A percentile compares a stretch with the other conserved stretches of the same genome.
Evolutionary conservation across 495 filamentous ascomycete genomes (phyloP).

Genomic region (Friedmanniomyces endolithicus): DNA sequence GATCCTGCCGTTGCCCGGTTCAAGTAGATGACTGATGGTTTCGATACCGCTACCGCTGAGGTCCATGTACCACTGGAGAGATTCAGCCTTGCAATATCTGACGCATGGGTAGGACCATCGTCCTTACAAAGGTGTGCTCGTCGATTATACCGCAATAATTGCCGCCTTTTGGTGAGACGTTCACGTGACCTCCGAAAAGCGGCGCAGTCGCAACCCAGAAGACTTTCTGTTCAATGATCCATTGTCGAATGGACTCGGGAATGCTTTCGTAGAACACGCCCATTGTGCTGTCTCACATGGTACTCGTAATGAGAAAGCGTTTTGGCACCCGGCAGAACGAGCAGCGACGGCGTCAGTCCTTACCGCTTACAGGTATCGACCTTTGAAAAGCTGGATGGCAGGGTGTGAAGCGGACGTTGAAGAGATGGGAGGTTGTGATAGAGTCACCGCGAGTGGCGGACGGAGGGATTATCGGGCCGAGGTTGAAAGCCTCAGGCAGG

Average conservation of each 20-base stretch:
- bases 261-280: slow-evolving; percentile 28
- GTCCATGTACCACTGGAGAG: slow-evolving; percentile 29
- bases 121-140: slow-evolving; percentile 20
- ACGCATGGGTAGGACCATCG: no score
- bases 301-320: no score
- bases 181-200: slow-evolving; percentile 26
- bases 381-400: no score
- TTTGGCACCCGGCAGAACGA: no score
- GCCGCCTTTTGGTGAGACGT: slow-evolving; percentile 29
- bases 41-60: slow-evolving; percentile 26
- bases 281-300: slow-evolving; percentile 15
- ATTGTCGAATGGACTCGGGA: slow-evolving; percentile 18
- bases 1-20: slow-evolving; percentile 26
- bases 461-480: no score
- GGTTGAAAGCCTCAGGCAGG: no score
- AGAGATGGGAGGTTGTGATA: no score
- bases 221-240: slow-evolving; percentile 25
- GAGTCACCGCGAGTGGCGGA: no score
- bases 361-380: no score
- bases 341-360: no score
- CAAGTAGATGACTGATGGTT: slow-evolving; percentile 25
- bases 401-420: no score
- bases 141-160: slow-evolving; percentile 24
- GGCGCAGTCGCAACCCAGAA: slow-evolving; percentile 28
- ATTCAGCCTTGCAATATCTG: no score